phyloP scores from a whole-genome alignment of 331 rosid genomes.

The Cydonia oblonga region DNA sequence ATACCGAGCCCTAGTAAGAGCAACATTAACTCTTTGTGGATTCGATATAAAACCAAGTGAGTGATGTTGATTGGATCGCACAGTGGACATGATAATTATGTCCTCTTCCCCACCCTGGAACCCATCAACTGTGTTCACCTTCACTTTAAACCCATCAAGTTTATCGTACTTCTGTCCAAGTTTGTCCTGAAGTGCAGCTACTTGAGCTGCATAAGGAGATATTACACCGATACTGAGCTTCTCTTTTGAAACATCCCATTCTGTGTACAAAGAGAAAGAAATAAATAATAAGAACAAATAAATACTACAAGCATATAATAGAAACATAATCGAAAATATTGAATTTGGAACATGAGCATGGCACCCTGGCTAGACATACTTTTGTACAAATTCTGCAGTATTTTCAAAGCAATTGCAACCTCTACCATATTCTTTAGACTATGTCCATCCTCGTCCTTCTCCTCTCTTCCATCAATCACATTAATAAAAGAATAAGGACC shows the following conservation, averaged over 20 bases:
- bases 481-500: slow-evolving; percentile 67
- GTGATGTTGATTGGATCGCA: slow-evolving; percentile 19
- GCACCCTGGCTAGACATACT: slow-evolving; percentile 22
- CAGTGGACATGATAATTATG: slow-evolving; percentile 52
- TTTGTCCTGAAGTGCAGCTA: slow-evolving; percentile 14
- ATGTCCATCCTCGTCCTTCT: slow-evolving; percentile 41
- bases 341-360: background rate
- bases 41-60: slow-evolving; percentile 35
- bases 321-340: background rate
- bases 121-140: slow-evolving; percentile 25
- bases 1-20: slow-evolving; percentile 69
- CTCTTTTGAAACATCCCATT: background rate
- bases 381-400: slow-evolving; percentile 33
- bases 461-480: slow-evolving; percentile 43
- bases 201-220: slow-evolving; percentile 32
- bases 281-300: background rate
- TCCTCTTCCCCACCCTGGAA: slow-evolving; percentile 67
- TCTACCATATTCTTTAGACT: slow-evolving; percentile 59
- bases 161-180: slow-evolving; percentile 17
- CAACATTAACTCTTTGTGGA: slow-evolving; percentile 49
- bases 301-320: background rate
- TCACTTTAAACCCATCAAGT: slow-evolving; percentile 15
- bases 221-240: slow-evolving; percentile 21
- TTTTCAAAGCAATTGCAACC: slow-evolving; percentile 40
- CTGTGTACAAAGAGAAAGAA: background rate